phyloP scores from a whole-genome alignment of 2,329 filamentous ascomycete species.

The Epichloe gansuensis region DNA sequence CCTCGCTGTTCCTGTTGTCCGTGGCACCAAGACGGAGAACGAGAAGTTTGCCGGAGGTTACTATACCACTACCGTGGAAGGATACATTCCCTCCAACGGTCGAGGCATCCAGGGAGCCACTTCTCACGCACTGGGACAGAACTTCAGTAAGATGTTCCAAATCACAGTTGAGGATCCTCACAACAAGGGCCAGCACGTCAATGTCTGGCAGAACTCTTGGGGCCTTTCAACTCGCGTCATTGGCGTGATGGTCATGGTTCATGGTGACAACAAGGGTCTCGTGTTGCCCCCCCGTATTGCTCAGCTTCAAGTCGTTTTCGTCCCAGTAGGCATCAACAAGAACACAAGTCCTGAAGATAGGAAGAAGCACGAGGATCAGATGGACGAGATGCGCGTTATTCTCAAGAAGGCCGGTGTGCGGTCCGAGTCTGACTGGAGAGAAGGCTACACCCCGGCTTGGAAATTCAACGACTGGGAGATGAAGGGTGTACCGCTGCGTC shows the following conservation, averaged over 20 bases:
- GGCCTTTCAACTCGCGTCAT: constrained; percentile 94
- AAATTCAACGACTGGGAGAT: constrained; percentile 99
- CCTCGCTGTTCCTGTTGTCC: constrained; percentile 86
- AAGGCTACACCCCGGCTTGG: constrained; percentile 87
- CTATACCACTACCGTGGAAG: constrained; percentile 94
- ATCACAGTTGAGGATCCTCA: constrained; percentile 91
- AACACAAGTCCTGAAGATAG: constrained; percentile 73
- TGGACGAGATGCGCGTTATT: constrained; percentile 55
- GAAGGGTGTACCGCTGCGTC: constrained; percentile 82
- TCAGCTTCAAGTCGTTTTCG: constrained; percentile 72
- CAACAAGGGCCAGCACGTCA: constrained; percentile 64
- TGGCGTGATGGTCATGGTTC: constrained; percentile 97
- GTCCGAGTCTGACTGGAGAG: constrained; percentile 68
- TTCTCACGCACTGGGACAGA: constrained; percentile 88
- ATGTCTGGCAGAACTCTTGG: constrained; percentile 99
- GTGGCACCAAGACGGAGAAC: constrained; percentile 89
- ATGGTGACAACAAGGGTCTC: constrained; percentile 89
- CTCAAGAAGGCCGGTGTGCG: constrained; percentile 66
- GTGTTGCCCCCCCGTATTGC: constrained; percentile 86
- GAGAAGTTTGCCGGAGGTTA: constrained; percentile 96
- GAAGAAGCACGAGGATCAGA: constrained; percentile 60
- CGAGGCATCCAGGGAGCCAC: constrained; percentile 95
- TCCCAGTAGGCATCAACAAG: constrained; percentile 86
- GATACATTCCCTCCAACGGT: constrained; percentile 89
- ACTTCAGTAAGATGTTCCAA: constrained; percentile 99